Conservation (phyloP, 2,329 filamentous ascomycete genomes). For the Venturia asperata region DNA sequence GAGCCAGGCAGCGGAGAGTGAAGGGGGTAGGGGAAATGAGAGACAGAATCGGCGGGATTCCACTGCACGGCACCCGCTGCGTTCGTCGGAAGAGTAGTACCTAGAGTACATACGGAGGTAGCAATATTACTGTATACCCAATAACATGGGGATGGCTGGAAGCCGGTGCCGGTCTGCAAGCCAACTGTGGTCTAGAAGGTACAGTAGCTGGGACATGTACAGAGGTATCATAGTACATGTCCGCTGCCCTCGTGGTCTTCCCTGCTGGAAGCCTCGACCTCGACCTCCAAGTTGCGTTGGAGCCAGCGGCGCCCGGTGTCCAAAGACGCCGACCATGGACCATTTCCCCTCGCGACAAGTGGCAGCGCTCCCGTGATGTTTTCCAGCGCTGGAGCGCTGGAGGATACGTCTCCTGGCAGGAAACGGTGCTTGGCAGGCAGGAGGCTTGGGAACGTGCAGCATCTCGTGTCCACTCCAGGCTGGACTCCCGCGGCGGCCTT, state of each 20-base stretch:
- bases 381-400: too few species aligned
- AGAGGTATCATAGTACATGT: too few species aligned
- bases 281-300: neutral
- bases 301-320: neutral
- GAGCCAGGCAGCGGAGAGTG: neutral
- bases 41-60: neutral
- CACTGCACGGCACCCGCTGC: neutral
- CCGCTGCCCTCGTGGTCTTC: neutral
- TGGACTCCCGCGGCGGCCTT: neutral
- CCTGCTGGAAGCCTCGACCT: neutral
- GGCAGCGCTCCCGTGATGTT: neutral
- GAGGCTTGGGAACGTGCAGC: conserved; percentile 2
- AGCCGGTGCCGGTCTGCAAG: too few species aligned
- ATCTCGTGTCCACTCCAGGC: neutral
- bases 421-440: neutral
- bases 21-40: neutral
- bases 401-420: neutral
- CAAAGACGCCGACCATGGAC: neutral
- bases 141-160: neutral
- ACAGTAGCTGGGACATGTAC: too few species aligned
- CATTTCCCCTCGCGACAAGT: neutral
- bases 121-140: too few species aligned
- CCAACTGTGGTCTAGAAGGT: too few species aligned
- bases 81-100: neutral
- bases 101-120: too few species aligned